These are phyloP conservation scores for Botryotinia narcissicola DNA, from an alignment of 2,329 filamentous ascomycete genomes.

Conservation along the genomic window DNA sequence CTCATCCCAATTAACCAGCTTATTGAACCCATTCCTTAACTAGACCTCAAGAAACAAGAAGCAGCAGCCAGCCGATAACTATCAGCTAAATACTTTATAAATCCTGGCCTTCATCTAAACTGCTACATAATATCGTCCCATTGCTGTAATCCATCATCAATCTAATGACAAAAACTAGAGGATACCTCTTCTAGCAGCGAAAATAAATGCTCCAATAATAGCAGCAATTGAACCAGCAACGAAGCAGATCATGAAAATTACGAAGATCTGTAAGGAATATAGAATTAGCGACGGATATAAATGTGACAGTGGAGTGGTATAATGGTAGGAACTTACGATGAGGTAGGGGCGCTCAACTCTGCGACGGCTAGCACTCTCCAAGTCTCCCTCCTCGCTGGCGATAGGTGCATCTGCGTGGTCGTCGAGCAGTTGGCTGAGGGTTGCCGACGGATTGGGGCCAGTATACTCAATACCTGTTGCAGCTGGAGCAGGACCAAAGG, in stretches of 20 bases:
- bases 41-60: background rate
- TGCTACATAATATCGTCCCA: background rate
- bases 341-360: background rate
- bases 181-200: background rate
- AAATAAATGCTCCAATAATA: background rate
- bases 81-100: background rate
- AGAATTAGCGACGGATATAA: background rate
- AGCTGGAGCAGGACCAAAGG: background rate
- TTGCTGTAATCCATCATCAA: background rate
- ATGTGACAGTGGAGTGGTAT: rapidly evolving
- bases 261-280: background rate
- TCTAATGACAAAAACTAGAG: background rate
- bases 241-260: background rate
- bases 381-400: background rate
- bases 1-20: background rate
- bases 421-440: background rate
- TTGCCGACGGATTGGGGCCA: background rate
- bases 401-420: background rate
- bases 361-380: background rate
- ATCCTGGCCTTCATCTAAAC: no score
- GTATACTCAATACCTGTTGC: background rate
- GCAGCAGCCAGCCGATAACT: background rate
- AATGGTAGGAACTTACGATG: background rate
- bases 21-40: background rate
- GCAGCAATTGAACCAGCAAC: background rate